Evolutionary conservation across 2,329 filamentous ascomycete species (phyloP).

Genomic region (Penicillium sp.): DNA sequence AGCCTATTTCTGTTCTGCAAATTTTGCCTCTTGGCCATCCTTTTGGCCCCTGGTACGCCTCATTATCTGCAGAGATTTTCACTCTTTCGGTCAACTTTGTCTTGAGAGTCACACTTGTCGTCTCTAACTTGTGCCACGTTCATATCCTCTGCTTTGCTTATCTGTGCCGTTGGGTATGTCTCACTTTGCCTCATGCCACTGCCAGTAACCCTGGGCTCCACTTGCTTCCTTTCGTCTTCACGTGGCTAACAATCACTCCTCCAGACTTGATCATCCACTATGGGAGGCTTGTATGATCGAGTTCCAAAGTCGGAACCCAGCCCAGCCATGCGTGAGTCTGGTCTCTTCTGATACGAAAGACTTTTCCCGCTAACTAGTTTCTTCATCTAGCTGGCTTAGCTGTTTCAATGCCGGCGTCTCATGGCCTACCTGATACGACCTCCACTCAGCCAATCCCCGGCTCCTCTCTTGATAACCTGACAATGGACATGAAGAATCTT

Average conservation of each 20-base stretch:
- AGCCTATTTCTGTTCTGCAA: background rate
- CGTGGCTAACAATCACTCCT: background rate
- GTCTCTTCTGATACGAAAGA: background rate
- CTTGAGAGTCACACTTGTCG: too few species aligned
- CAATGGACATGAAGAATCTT: conserved; percentile 35
- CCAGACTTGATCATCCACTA: background rate
- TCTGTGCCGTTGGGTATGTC: background rate
- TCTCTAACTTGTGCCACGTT: background rate
- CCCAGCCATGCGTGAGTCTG: background rate
- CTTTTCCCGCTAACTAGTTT: background rate
- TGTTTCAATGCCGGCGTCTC: background rate
- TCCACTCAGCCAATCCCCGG: background rate
- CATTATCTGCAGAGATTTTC: background rate
- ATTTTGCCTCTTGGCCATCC: too few species aligned
- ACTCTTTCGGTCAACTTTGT: background rate
- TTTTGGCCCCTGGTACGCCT: background rate
- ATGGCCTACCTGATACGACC: background rate
- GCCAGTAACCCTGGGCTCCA: too few species aligned
- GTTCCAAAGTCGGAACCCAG: background rate
- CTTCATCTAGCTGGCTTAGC: background rate
- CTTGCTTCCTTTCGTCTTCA: background rate
- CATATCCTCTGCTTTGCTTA: background rate
- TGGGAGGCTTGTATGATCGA: background rate
- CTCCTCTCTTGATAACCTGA: conserved; percentile 18
- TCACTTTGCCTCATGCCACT: too few species aligned